phyloP scores from a whole-genome alignment of 768 basidiomycete species.

The Kwoniella sp. region DNA sequence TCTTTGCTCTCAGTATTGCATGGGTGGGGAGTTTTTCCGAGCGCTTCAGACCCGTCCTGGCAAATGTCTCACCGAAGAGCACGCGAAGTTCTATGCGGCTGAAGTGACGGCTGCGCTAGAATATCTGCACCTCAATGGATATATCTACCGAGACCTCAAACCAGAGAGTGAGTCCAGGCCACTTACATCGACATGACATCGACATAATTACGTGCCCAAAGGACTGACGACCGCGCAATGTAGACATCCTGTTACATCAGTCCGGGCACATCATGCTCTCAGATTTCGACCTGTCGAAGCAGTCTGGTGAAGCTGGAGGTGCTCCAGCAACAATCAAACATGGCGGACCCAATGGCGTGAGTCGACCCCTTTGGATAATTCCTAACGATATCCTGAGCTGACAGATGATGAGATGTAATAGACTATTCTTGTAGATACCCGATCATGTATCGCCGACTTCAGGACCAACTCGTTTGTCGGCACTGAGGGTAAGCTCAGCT shows the following conservation, averaged over 20 bases:
- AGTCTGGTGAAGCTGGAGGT: constrained; percentile 80
- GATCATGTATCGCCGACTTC: constrained; percentile 95
- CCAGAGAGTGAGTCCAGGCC: constrained; percentile 82
- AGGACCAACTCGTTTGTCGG: constrained; percentile 99
- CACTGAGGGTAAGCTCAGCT: constrained; percentile 77
- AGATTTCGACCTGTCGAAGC: constrained; percentile 98
- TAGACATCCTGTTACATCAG: constrained; percentile 96
- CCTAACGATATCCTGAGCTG: constrained; percentile 7
- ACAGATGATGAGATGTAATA: constrained; percentile 56
- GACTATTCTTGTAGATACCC: constrained; percentile 93
- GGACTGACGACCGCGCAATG: background rate
- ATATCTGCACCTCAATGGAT: constrained; percentile 98
- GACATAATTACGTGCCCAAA: background rate
- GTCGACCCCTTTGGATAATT: constrained; percentile 39
- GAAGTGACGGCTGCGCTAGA: constrained; percentile 97
- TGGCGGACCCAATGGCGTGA: constrained; percentile 84
- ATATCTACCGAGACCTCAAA: constrained; percentile 98
- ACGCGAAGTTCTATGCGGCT: constrained; percentile 94
- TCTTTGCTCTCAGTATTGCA: constrained; percentile 72
- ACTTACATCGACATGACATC: background rate
- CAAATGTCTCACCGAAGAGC: constrained; percentile 95
- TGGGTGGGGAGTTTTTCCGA: constrained; percentile 99
- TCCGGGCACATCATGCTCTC: constrained; percentile 99
- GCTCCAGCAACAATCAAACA: constrained; percentile 83
- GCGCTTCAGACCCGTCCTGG: constrained; percentile 92